Base-by-base conservation (phyloP, 306 rosid genomes). In the Dicorynia guianensis region DNA sequence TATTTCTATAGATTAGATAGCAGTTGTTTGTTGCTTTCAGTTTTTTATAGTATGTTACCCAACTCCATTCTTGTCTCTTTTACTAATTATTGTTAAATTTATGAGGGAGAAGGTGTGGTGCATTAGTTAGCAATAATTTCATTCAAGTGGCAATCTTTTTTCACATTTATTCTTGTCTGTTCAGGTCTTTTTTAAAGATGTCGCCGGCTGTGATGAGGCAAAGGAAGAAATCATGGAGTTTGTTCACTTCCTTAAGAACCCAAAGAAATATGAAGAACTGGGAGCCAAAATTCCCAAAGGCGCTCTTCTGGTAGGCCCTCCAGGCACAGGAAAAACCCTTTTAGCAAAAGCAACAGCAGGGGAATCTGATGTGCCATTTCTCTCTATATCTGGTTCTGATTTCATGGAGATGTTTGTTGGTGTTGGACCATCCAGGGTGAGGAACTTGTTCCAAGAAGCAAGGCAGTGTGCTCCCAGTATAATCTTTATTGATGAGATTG, bases 261-360 rank as follows among this genome's bases (percentile, higher is more conserved):
- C 98, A 18, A 92, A 87, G 79, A 95, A 95, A 63, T 92, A 95
- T 11, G 98, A 95, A 84, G 97, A 92, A 15, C 84, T 95, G 69
- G 98, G 98, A 60, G 98, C 98, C 3, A 95, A 89, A 86, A 90
- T 95, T 63, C 98, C 98, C 4, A 95, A 95, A 81, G 98, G 98
- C 60, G 98, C 97, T 67, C 93, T 95, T 68, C 79, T 95, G 76
- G 97, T 92, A 1, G 98, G 98, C 52, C 97, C 98, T 71, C 98
- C 98, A 3, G 98, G 98, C 40, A 95, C 98, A 12, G 98, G 98
- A 67, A 95, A 95, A 88, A 95, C 98, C 66, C 95, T 95, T 71
- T 82, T 95, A 69, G 98, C 98, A 7, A 95, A 95, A 87, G 98
- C 98, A 42, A 92, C 97, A 77, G 97, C 98, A 10, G 97, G 98